phyloP scores from a whole-genome alignment of 192 early-diverging fungal species.

The Coemansia sp. region DNA sequence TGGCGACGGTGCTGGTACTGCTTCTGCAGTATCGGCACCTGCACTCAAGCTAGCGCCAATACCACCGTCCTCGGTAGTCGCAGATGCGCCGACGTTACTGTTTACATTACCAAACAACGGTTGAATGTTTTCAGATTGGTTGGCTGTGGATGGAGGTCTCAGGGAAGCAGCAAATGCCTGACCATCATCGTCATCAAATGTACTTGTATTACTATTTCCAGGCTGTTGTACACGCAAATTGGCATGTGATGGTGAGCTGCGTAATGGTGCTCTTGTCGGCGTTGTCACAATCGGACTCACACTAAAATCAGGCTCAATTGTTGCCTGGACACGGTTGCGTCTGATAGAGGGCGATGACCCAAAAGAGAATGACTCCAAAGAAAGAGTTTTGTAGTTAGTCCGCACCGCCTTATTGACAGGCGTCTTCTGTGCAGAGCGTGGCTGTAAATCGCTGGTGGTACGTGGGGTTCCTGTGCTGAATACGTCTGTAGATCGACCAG shows the following conservation, averaged over 20 bases:
- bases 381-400: slow-evolving; percentile 77
- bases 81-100: background rate
- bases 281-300: slow-evolving; percentile 17
- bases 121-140: slow-evolving; percentile 16
- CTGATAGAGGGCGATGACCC: slow-evolving; percentile 29
- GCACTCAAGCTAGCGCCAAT: background rate
- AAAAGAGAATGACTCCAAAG: slow-evolving; percentile 65
- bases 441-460: slow-evolving; percentile 2
- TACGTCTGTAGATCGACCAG: background rate
- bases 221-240: background rate
- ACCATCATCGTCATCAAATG: background rate
- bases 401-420: slow-evolving; percentile 79
- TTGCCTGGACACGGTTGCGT: slow-evolving; percentile 33
- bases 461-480: background rate
- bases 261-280: slow-evolving; percentile 10
- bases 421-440: slow-evolving; percentile 34
- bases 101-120: slow-evolving; percentile 3
- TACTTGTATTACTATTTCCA: background rate
- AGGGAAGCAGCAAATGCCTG: background rate
- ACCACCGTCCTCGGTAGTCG: background rate
- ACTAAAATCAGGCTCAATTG: slow-evolving; percentile 37
- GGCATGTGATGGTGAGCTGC: slow-evolving; percentile 18
- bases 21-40: background rate
- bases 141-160: background rate
- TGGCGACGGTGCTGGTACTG: slow-evolving; percentile 4